Base-by-base conservation (phyloP, 148 eudicot species). In the Mesembryanthemum crystallinum region DNA sequence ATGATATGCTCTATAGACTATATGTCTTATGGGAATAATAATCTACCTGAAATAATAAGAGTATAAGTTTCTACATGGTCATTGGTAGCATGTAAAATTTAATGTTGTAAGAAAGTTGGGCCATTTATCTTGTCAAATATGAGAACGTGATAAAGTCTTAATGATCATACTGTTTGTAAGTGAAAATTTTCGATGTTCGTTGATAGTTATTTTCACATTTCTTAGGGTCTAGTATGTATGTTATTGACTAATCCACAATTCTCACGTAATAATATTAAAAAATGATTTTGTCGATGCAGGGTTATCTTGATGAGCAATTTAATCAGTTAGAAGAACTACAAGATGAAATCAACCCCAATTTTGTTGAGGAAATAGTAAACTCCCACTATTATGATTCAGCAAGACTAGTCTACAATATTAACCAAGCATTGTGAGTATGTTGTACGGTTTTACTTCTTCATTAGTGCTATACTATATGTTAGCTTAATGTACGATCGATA, bases 251-350 rank as follows among this genome's bases (percentile, higher is more conserved):
- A 21, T 39, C 10, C 13, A 14, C 43, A 21, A 17, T 37, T 21
- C 7, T 35, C 15, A 1, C 21, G 5, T 2, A 27, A 15, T 69
- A 25, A 10, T 17, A 20, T 24, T 20, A n/a, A n/a, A 37, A 45
- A 37, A 25, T 77, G 11, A 49, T 74, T 29, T 0, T 33, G n/a
- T 30, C 59, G 55, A 0, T 76, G 58, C 82, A 91, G 97, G 97
- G 90, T 57, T 91, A 86, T 51, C 88, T 91, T 30, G 94, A 91
- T 78, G 94, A 91, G 55, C 94, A 91, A 68, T 91, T 91, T 66
- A 47, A 79, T 54, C 88, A 89, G 76, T 80, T 91, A 33, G 93
- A 91, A 71, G 94, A 89, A 52, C 80, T 92, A 84, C 87, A 85
- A 74, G 94, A 92, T 42, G 91, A 86, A 8, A 80, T 73, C 30